Evolutionary conservation across 2,329 filamentous ascomycete genomes (phyloP).

Genomic region (Magnaporthiopsis poae): DNA sequence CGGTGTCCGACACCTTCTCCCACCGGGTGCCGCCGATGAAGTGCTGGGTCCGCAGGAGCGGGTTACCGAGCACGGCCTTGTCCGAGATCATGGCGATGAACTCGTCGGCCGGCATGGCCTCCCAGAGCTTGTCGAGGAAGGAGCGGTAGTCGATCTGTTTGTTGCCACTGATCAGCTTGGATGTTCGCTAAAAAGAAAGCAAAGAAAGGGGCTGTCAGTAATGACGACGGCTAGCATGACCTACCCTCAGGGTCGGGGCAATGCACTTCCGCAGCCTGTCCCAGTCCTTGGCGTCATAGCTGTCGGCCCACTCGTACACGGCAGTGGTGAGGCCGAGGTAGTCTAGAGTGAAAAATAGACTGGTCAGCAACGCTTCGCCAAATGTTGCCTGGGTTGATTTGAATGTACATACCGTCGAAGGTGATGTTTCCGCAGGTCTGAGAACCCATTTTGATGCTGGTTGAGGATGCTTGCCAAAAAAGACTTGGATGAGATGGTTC

Average conservation of each 20-base stretch:
- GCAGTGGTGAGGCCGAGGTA: slow-evolving; percentile 37
- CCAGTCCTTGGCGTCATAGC: slow-evolving; percentile 58
- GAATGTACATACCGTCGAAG: not conserved
- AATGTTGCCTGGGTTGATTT: not conserved
- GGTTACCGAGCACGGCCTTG: slow-evolving; percentile 47
- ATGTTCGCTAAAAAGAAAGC: not conserved
- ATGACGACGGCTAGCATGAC: slow-evolving; percentile 11
- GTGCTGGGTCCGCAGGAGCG: slow-evolving; percentile 53
- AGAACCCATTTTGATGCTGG: slow-evolving; percentile 5
- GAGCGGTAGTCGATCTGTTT: slow-evolving; percentile 58
- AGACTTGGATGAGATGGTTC: not conserved
- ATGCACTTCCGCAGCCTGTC: slow-evolving; percentile 47
- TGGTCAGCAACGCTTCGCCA: not conserved
- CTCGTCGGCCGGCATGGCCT: slow-evolving; percentile 48
- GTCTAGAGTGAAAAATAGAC: slow-evolving; percentile 22
- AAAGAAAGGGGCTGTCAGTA: not conserved
- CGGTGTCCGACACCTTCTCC: slow-evolving; percentile 45
- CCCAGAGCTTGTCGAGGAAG: slow-evolving; percentile 49
- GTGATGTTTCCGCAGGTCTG: slow-evolving; percentile 1
- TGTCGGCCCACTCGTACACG: slow-evolving; percentile 52
- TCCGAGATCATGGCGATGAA: slow-evolving; percentile 50
- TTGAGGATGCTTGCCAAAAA: not conserved
- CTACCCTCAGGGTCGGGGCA: slow-evolving; percentile 44
- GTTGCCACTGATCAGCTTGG: not conserved
- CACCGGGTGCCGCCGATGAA: slow-evolving; percentile 50